Evolutionary conservation across 148 eudicot species (phyloP), one percentile per base, ranked within the genome.

Genomic region (Amaranthus hypochondriacus): DNA sequence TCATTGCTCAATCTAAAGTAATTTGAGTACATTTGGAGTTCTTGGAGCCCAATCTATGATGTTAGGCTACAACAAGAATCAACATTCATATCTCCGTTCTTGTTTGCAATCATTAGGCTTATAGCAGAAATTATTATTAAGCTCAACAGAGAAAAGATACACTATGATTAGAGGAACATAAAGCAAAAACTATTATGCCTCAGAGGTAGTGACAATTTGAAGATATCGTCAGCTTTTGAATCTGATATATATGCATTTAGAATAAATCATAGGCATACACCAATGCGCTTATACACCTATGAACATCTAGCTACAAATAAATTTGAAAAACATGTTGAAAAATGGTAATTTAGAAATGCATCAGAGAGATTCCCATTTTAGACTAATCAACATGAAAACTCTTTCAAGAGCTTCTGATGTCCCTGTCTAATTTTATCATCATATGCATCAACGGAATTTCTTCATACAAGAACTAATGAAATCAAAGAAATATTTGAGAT

Each of bases 321-420:
- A 18, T 18, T 18, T 18, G 18, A 18, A 18, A n/a, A 18, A 18
- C 18, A 18, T 18, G 18, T 18, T 28, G 39, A 28, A 28, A 28
- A 28, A 28, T 0, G 39, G 39, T 28, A 28, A 28, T 28, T 1
- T 28, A 2, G 39, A 28, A 28, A 28, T 28, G 83, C 77, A 77
- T 81, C 83, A 73, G 46, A 81, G 80, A 81, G 80, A 81, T 81
- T 81, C 83, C 83, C 80, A 76, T 81, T 64, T 53, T 54, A 80
- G 83, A 81, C 80, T 61, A 68, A 42, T 81, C 83, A 76, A 58
- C 77, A 77, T 61, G 15, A 4, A 21, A 14, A 56, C 58, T 50
- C 61, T 44, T 13, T 6, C 1, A 5, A 55, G 46, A 76, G 77
- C 3, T 66, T 77, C 80, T 81, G 80, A 77, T 80, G 83, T 81